A percentile compares a stretch with the other conserved stretches of the same genome.
These are phyloP conservation scores for Rhodamnia argentea DNA, from an alignment of 345 rosid genomes.

Conservation along the genomic window DNA sequence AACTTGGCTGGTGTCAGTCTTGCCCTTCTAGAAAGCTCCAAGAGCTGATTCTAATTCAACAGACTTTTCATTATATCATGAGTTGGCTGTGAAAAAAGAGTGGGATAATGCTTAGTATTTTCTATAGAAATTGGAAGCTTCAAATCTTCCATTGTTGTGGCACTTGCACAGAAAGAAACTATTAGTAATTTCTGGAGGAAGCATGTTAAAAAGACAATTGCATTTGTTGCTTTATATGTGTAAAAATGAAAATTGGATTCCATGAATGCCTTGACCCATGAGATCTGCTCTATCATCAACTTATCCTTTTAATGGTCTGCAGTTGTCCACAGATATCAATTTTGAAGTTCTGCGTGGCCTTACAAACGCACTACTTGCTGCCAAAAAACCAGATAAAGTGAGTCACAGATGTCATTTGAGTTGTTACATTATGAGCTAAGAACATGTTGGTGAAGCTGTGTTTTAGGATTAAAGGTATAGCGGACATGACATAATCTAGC, in stretches of 20 bases:
- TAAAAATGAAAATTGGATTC: neutral
- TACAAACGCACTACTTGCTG: constrained; percentile 77
- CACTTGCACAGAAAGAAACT: neutral
- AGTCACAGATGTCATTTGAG: neutral
- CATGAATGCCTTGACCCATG: neutral
- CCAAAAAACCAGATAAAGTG: constrained; percentile 91
- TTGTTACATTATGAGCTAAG: neutral
- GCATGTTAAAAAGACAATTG: neutral
- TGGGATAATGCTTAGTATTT: neutral
- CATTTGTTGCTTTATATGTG: neutral
- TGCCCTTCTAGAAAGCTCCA: neutral
- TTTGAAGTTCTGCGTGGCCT: constrained; percentile 81
- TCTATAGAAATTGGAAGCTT: neutral
- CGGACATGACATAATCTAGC: neutral
- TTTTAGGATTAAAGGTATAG: neutral
- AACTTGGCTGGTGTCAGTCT: neutral
- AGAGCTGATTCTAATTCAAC: neutral
- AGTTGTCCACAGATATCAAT: constrained; percentile 54
- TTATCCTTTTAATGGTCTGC: neutral
- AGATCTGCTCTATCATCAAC: neutral
- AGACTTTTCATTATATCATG: neutral
- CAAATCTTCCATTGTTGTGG: neutral
- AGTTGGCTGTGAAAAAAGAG: neutral
- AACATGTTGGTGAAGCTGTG: neutral
- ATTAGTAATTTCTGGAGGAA: neutral